phyloP scores from a whole-genome alignment of 352 stramenopile genomes.

The Phytophthora multivora region DNA sequence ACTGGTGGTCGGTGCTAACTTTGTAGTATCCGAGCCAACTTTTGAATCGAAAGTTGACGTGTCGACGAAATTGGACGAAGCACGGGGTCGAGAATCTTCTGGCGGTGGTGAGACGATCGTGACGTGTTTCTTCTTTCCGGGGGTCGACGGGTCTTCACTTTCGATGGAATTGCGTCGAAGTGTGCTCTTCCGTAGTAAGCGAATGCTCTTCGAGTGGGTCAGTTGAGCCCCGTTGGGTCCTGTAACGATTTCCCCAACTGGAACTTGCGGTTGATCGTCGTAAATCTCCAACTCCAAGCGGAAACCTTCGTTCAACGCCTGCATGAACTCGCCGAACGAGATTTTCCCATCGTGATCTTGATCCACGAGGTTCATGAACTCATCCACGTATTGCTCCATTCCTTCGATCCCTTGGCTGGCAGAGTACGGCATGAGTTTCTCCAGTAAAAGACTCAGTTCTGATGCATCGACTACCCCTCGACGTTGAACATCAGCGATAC shows the following conservation, averaged over 20 bases:
- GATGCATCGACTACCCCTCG: constrained; percentile 62
- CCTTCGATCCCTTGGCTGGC: constrained; percentile 42
- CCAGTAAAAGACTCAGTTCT: constrained; percentile 61
- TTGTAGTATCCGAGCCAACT: constrained; percentile 10
- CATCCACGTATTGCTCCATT: constrained; percentile 74
- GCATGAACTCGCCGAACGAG: constrained; percentile 83
- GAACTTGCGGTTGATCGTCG: constrained; percentile 43
- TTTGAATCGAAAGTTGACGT: constrained; percentile 29
- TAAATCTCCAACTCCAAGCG: constrained; percentile 79
- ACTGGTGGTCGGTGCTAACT: constrained; percentile 1
- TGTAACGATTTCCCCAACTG: constrained; percentile 14
- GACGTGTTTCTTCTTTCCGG: constrained; percentile 14
- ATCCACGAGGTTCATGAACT: constrained; percentile 80
- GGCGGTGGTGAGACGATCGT: constrained; percentile 12
- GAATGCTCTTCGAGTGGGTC: constrained; percentile 16
- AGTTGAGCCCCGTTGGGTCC: constrained; percentile 11
- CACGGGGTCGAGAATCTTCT: constrained; percentile 1
- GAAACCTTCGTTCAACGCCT: constrained; percentile 75
- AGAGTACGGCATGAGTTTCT: constrained; percentile 67
- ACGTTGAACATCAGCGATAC: constrained; percentile 64
- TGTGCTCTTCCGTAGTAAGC: constrained; percentile 19
- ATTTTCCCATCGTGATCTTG: constrained; percentile 69
- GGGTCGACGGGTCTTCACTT: constrained; percentile 12
- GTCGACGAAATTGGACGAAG: constrained; percentile 42
- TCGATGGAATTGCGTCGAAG: constrained; percentile 23